Evolutionary conservation across 2,329 filamentous ascomycete species (phyloP).

Genomic region (Apiospora marii): DNA sequence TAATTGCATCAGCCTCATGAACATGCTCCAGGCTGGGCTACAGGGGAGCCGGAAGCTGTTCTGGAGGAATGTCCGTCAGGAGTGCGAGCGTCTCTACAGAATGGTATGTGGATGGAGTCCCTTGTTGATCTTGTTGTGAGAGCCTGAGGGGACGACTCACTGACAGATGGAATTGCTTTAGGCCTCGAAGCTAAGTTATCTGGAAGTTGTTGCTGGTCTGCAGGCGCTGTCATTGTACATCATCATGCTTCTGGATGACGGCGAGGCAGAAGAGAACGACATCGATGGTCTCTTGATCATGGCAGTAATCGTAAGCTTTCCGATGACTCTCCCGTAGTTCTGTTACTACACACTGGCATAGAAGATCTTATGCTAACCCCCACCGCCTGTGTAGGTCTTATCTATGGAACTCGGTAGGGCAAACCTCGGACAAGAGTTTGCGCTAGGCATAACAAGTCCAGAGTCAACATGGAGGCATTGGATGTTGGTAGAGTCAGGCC

Average conservation of each 20-base stretch:
- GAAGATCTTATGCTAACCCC: constrained; percentile 1
- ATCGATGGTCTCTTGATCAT: constrained; percentile 47
- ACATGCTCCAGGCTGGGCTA: constrained; percentile 46
- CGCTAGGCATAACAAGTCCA: constrained; percentile 21
- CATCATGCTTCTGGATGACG: constrained; percentile 51
- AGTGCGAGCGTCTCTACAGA: constrained; percentile 49
- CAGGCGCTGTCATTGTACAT: constrained; percentile 54
- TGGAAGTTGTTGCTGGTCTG: constrained; percentile 50
- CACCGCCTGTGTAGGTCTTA: constrained; percentile 21
- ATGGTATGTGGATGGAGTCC: constrained; percentile 41
- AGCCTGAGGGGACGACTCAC: neutral
- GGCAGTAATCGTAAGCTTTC: constrained; percentile 44
- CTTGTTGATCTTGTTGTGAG: neutral
- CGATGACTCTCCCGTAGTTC: neutral
- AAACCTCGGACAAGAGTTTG: neutral
- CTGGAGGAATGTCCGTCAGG: constrained; percentile 52
- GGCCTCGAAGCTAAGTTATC: constrained; percentile 34
- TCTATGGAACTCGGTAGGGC: neutral
- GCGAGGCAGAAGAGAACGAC: constrained; percentile 52
- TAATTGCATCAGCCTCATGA: constrained; percentile 51
- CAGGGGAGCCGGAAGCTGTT: constrained; percentile 49
- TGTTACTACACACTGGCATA: neutral
- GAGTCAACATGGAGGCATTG: constrained; percentile 47
- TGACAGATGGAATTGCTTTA: constrained; percentile 28
- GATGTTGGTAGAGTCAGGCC: constrained; percentile 50